A percentile compares a stretch with the other conserved stretches of the same genome.
Conservation (phyloP, 2,329 filamentous ascomycete species). For the Chrysoporthe deuterocubensis region DNA sequence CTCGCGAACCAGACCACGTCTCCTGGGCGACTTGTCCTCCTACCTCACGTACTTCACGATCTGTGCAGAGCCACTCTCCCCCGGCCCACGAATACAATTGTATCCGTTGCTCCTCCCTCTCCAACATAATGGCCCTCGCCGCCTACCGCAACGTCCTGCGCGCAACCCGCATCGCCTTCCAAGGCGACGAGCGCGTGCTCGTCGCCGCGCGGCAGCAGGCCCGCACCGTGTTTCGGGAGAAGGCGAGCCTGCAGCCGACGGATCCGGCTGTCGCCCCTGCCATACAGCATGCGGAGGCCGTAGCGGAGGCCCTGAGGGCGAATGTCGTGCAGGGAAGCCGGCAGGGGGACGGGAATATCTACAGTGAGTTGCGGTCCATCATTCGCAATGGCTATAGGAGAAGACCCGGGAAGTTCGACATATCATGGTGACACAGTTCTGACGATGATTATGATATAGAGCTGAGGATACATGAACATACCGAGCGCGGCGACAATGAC, state of each 20-base stretch:
- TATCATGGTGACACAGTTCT: neutral
- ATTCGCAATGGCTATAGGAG: neutral
- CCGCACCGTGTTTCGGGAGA: conserved; percentile 73
- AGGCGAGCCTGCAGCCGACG: conserved; percentile 60
- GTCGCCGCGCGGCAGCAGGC: conserved; percentile 73
- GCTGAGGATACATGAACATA: conserved; percentile 87
- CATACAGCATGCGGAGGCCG: conserved; percentile 79
- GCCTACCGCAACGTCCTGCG: conserved; percentile 85
- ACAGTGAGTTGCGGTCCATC: conserved; percentile 49
- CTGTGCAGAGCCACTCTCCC: neutral
- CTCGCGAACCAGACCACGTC: too few relatives aligned
- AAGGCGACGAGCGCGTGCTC: conserved; percentile 73
- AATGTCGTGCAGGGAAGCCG: conserved; percentile 86
- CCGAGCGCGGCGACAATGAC: conserved; percentile 91
- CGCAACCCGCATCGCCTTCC: conserved; percentile 80
- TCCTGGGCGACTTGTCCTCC: neutral
- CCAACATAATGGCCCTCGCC: conserved; percentile 63
- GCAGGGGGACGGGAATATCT: conserved; percentile 52
- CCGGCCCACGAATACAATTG: neutral
- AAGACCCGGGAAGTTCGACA: neutral
- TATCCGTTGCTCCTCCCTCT: neutral
- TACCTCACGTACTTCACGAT: neutral
- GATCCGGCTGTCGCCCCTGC: conserved; percentile 65
- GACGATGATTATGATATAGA: conserved; percentile 52
- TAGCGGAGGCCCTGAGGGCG: conserved; percentile 76